These are phyloP conservation scores for Artemisia argyi DNA, from an alignment of 129 eudicot genomes.

Conservation along the genomic window DNA sequence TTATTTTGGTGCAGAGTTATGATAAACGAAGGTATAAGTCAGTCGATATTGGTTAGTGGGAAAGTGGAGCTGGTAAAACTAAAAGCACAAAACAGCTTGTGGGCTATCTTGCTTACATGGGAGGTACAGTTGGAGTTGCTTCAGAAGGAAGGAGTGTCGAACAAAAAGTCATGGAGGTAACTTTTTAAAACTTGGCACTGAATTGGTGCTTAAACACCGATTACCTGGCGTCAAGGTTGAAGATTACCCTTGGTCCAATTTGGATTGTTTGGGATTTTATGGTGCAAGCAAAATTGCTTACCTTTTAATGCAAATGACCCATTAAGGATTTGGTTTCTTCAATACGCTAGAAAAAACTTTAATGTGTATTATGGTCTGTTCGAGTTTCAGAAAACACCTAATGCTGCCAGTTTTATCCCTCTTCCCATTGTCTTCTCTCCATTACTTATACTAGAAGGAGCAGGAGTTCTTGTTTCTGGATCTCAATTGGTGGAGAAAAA, in stretches of 20 bases:
- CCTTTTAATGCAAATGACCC: constrained; percentile 13
- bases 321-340: not conserved
- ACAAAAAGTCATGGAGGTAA: too few species aligned
- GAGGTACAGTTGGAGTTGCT: too few species aligned
- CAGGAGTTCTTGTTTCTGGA: constrained; percentile 67
- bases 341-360: not conserved
- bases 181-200: not conserved
- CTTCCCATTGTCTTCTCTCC: constrained; percentile 67
- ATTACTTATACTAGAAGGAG: constrained; percentile 80
- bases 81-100: not conserved
- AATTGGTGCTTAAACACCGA: not conserved
- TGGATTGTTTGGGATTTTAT: not conserved
- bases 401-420: constrained; percentile 55
- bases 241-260: not conserved
- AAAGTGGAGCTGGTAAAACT: not conserved
- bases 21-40: too few species aligned
- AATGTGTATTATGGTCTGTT: constrained; percentile 9
- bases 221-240: not conserved
- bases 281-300: constrained; percentile 10
- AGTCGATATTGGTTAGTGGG: too few species aligned
- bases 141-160: too few species aligned
- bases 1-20: too few species aligned
- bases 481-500: constrained; percentile 62
- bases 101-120: not conserved
- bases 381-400: constrained; percentile 57